Evolutionary conservation across 1,284 basidiomycete genomes (phyloP).

Genomic region (Stygiomarasmius scandens): DNA sequence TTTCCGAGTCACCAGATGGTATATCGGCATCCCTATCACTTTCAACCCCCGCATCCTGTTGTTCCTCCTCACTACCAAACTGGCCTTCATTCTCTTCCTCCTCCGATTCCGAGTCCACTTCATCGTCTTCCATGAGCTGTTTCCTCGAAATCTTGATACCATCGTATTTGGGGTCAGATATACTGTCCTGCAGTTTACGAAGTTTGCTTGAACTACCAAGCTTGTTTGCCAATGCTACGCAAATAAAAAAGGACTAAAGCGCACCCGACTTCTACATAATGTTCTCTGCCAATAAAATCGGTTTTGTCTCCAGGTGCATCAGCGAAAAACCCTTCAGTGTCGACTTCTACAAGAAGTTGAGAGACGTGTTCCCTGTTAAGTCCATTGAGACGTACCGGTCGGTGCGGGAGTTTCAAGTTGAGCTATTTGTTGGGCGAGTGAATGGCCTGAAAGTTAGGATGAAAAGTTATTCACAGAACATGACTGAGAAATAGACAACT

Average conservation of each 20-base stretch:
- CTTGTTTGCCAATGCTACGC: too few species aligned
- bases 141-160: constrained; percentile 67
- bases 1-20: constrained; percentile 29
- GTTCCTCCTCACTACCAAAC: constrained; percentile 28
- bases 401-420: constrained; percentile 75
- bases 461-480: not conserved
- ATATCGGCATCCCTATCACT: constrained; percentile 29
- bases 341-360: constrained; percentile 56
- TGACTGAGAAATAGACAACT: not conserved
- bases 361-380: constrained; percentile 10
- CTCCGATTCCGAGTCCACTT: constrained; percentile 38
- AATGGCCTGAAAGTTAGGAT: constrained; percentile 45
- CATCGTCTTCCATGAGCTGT: constrained; percentile 51
- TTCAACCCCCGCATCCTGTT: constrained; percentile 17
- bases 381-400: constrained; percentile 47
- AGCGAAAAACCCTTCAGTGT: constrained; percentile 69
- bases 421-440: constrained; percentile 82
- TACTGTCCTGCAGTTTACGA: constrained; percentile 61
- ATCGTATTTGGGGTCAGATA: constrained; percentile 77
- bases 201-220: constrained; percentile 65
- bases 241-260: too few species aligned
- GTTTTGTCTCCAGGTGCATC: constrained; percentile 25
- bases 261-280: constrained; percentile 85
- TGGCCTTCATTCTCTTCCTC: constrained; percentile 34
- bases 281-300: constrained; percentile 57